These are phyloP conservation scores for Monascus ruber DNA, from an alignment of 2,329 filamentous ascomycete species.

Conservation along the genomic window DNA sequence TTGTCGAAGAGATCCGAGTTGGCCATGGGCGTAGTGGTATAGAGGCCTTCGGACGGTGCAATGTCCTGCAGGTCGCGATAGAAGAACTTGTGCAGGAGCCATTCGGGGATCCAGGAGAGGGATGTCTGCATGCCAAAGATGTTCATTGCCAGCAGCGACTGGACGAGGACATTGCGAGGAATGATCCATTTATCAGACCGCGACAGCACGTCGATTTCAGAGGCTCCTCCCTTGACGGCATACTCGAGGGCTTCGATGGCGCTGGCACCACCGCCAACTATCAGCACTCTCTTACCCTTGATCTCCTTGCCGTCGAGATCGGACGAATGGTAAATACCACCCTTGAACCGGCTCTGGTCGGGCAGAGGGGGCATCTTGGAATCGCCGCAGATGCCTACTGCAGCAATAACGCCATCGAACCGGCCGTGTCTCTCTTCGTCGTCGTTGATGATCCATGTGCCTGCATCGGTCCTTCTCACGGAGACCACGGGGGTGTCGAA, in stretches of 20 bases:
- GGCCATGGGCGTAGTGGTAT: conserved; percentile 76
- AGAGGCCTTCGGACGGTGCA: conserved; percentile 60
- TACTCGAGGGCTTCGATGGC: conserved; percentile 78
- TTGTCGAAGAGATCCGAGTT: conserved; percentile 71
- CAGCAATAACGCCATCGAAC: conserved; percentile 69
- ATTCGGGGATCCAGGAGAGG: conserved; percentile 68
- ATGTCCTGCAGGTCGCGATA: conserved; percentile 70
- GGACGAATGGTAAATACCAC: conserved; percentile 63
- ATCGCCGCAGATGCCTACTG: conserved; percentile 70
- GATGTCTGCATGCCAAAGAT: conserved; percentile 66
- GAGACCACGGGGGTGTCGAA: conserved; percentile 61
- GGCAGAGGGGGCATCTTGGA: conserved; percentile 61
- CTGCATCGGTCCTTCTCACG: conserved; percentile 56
- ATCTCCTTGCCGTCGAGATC: conserved; percentile 61
- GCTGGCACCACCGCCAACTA: conserved; percentile 69
- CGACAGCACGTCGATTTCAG: conserved; percentile 60
- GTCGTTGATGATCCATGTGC: conserved; percentile 69
- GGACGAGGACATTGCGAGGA: conserved; percentile 63
- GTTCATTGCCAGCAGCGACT: conserved; percentile 64
- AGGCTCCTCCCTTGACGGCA: conserved; percentile 54
- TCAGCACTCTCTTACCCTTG: conserved; percentile 61
- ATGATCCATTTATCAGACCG: conserved; percentile 82
- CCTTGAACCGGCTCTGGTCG: conserved; percentile 61
- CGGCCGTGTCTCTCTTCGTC: conserved; percentile 55
- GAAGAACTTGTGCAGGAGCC: conserved; percentile 63